Evolutionary conservation across 2,329 filamentous ascomycete genomes (phyloP), one percentile per base, ranked within the genome.

Genomic region (Sporothrix globosa): DNA sequence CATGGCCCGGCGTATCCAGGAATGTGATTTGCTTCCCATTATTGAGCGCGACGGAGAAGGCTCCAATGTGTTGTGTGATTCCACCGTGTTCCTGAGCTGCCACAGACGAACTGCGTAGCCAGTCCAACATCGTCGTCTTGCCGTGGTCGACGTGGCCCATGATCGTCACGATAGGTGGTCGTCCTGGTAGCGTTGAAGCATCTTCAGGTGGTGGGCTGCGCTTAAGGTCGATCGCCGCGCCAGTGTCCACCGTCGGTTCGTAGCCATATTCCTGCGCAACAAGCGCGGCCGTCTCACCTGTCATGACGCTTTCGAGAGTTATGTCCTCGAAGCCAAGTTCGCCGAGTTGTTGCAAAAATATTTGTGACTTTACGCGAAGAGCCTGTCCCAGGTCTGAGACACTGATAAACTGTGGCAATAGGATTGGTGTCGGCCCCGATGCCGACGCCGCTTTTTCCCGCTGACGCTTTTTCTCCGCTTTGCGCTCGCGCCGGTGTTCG

Each of bases 91-190:
- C 96, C 69, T 91, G 89, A 6, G 93, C 93, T 54, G 91, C 96
- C 56, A 99, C 89, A 7, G 93, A 97, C 1, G 94, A 96, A 76
- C 97, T 96, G 50, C 96, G 91, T 58, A 99, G 84, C 81, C 90
- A 98, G 78, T 99, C 96, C 11, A 99, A 84, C 54, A 99, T 89
- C 0, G 96, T 99, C 0, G 96, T 99, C 83, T 99, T 99, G 69
- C 96, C 96, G 79, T 99, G 96, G 78, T 99, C 96, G 75, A 99
- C 96, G 74, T 99, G 96, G 2, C 96, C 96, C 96, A 99, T 99
- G 77, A 99, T 99, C 0, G 96, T 98, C 52, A 99, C 94, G 48
- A 99, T 93, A 0, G 96, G 96, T 9, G 96, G 95, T 19, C 96
- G 88, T 46, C 83, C 80, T 1, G 93, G 93, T 9, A 97, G 80